These are phyloP conservation scores for Boletus fagicola DNA, from an alignment of 768 basidiomycete species.

Conservation along the genomic window DNA sequence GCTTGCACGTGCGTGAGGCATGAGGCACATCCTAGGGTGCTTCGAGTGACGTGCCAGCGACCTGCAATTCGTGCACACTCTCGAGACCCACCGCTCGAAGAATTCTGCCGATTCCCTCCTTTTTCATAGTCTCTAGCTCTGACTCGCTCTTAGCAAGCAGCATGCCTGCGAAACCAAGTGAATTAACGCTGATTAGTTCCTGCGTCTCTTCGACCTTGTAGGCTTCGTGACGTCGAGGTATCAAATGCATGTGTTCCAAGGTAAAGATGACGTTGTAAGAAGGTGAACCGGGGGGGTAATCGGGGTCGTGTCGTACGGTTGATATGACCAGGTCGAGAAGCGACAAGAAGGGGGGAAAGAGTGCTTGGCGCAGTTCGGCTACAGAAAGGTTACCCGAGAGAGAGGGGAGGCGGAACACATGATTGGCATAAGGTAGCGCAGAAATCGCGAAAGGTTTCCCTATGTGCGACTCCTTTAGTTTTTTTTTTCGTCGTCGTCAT, in stretches of 20 bases:
- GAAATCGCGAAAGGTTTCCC: slow-evolving; percentile 72
- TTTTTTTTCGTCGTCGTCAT: neutral
- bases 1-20: neutral
- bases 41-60: slow-evolving; percentile 46
- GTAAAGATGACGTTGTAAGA: slow-evolving; percentile 87
- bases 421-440: slow-evolving; percentile 75
- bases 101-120: slow-evolving; percentile 61
- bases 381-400: slow-evolving; percentile 22
- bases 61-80: slow-evolving; percentile 67
- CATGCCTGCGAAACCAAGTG: slow-evolving; percentile 89
- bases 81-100: slow-evolving; percentile 61
- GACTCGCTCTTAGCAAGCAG: slow-evolving; percentile 80
- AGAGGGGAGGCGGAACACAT: slow-evolving; percentile 53
- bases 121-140: slow-evolving; percentile 68
- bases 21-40: slow-evolving; percentile 21
- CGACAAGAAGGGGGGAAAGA: slow-evolving; percentile 63
- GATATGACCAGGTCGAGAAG: slow-evolving; percentile 77
- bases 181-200: slow-evolving; percentile 70
- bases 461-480: slow-evolving; percentile 29
- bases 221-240: slow-evolving; percentile 73
- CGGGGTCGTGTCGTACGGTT: slow-evolving; percentile 63
- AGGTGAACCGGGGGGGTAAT: slow-evolving; percentile 60
- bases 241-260: slow-evolving; percentile 77
- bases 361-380: slow-evolving; percentile 46
- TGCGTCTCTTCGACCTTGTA: slow-evolving; percentile 52